These are phyloP conservation scores for Ophiostoma quercus DNA, from an alignment of 2,329 filamentous ascomycete genomes.

Conservation along the genomic window DNA sequence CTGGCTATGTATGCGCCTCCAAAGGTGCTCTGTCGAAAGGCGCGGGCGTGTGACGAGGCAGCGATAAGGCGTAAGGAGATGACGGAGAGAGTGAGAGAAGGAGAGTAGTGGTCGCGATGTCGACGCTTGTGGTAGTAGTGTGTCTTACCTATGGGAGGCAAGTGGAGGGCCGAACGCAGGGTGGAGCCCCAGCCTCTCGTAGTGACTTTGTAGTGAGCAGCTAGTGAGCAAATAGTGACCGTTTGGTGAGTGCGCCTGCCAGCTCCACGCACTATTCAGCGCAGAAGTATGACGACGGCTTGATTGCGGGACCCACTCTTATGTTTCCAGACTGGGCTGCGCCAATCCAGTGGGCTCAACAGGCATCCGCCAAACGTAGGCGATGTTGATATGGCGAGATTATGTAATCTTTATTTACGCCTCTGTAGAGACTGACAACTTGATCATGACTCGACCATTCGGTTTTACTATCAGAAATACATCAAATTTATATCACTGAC, in stretches of 20 bases:
- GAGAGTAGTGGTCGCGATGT: not conserved
- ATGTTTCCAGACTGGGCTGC: not conserved
- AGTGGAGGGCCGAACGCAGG: conserved; percentile 4
- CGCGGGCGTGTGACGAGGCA: not conserved
- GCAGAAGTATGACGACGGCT: conserved; percentile 3
- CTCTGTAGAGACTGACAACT: not conserved
- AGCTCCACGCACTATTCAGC: not conserved
- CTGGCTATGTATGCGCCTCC: not conserved
- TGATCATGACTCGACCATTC: not conserved
- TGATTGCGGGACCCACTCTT: conserved; percentile 5
- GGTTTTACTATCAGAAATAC: too few species aligned
- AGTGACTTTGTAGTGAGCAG: not conserved
- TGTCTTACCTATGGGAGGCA: conserved; percentile 11
- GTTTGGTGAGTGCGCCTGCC: not conserved
- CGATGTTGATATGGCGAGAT: not conserved
- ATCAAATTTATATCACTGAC: not conserved
- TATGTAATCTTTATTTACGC: not conserved
- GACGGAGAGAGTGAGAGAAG: not conserved
- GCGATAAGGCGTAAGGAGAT: not conserved
- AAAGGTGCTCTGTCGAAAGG: not conserved
- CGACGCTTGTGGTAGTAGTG: conserved; percentile 10
- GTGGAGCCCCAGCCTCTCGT: conserved; percentile 13
- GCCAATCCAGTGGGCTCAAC: not conserved
- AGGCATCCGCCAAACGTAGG: conserved; percentile 9
- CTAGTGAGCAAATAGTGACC: not conserved